Percentiles rank a stretch among this genome's conserved stretches.
phyloP scores from a whole-genome alignment of 768 basidiomycete genomes.

The Fomitopsis serialis region DNA sequence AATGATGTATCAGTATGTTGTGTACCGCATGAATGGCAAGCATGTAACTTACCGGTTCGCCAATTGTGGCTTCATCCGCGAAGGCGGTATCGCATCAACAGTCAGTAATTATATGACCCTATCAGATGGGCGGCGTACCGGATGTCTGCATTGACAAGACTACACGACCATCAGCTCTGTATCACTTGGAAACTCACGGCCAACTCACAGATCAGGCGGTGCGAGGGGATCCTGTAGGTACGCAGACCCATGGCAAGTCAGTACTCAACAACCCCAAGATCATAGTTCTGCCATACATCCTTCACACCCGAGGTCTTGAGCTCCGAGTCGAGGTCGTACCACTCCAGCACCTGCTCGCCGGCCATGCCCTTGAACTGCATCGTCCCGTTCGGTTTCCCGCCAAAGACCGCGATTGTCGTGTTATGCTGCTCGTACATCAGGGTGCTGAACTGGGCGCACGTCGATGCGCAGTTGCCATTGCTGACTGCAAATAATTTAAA shows the following conservation, averaged over 20 bases:
- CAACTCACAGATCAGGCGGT: constrained; percentile 32
- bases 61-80: constrained; percentile 32
- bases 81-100: constrained; percentile 5
- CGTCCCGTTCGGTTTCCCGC: constrained; percentile 46
- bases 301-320: constrained; percentile 44
- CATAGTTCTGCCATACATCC: constrained; percentile 16
- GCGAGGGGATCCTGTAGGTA: constrained; percentile 29
- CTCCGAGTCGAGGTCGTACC: constrained; percentile 54
- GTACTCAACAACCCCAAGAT: background rate
- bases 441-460: constrained; percentile 60
- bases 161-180: constrained; percentile 7
- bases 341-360: constrained; percentile 59
- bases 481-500: constrained; percentile 8
- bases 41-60: constrained; percentile 26
- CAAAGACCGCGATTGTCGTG: constrained; percentile 50
- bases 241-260: no score
- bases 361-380: constrained; percentile 56
- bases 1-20: no score
- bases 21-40: no score
- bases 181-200: background rate
- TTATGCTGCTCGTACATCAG: constrained; percentile 53
- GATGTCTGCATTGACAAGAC: constrained; percentile 36
- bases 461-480: constrained; percentile 45
- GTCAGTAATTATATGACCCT: no score
- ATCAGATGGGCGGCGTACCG: constrained; percentile 26